Base-by-base conservation (phyloP, 305 asterid species). In the Solanum chacoense region DNA sequence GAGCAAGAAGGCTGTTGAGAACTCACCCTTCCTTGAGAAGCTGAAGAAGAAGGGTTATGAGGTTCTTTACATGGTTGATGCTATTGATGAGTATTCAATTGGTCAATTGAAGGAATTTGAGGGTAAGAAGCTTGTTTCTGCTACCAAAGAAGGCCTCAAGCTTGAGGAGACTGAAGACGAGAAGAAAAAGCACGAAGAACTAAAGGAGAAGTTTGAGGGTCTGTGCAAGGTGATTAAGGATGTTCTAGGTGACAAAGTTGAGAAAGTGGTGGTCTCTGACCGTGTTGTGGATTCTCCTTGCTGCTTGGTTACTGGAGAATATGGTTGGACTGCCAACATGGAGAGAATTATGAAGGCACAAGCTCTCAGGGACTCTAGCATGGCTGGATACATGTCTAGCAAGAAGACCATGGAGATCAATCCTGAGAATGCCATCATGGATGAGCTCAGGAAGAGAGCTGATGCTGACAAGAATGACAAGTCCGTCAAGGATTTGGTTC, bases 391-490 rank as follows among this genome's bases (percentile, higher is more conserved):
- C 91, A 95, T 95, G 98, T 94, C 98, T 24, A 92, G 94, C 93
- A 96, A 95, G 94, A 95, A 95, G 93, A 96, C 98, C 0, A 96
- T 96, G 98, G 98, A 96, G 92, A 95, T 96, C 50, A 96, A 96
- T 35, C 98, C 98, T 0, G 98, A 96, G 92, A 96, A 96, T 84
- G 90, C 98, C 35, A 96, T 95, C 85, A 95, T 94, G 98, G 98
- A 95, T 16, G 98, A 95, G 91, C 96, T 95, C 4, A 92, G 97
- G 85, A 94, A 94, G 93, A 91, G 98, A 87, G 96, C 98, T 10
- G 98, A 95, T 90, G 98, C 94, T 8, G 98, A 95, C 90, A 95
- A 95, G 93, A 95, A 95, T 1, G 92, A 91, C 75, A 92, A 92
- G 87, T 90, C 92, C 0, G 92, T 93, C 5, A 91, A 87, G 85